Conservation (phyloP, 2,329 filamentous ascomycete species). For the Colletotrichum sp. region DNA sequence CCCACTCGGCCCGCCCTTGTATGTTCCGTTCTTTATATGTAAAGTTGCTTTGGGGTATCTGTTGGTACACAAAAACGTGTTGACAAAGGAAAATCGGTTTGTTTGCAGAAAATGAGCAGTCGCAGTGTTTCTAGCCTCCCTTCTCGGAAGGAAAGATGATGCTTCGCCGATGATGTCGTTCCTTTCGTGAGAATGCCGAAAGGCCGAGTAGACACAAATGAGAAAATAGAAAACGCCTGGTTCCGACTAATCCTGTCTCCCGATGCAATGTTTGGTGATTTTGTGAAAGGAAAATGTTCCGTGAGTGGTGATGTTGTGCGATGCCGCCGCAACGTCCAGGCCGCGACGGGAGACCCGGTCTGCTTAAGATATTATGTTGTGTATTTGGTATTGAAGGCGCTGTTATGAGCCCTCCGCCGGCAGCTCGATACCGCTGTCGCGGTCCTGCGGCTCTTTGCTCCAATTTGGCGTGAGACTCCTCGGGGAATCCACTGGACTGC, state of each 20-base stretch:
- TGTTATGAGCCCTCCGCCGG: constrained; percentile 41
- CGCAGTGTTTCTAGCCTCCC: not conserved
- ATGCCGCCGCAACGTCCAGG: constrained; percentile 19
- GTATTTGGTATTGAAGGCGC: not conserved
- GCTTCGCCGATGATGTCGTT: constrained; percentile 11
- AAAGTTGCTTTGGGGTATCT: constrained; percentile 23
- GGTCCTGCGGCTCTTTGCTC: constrained; percentile 36
- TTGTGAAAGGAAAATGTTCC: not conserved
- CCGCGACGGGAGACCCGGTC: constrained; percentile 16
- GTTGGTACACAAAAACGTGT: constrained; percentile 22
- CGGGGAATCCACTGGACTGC: constrained; percentile 1
- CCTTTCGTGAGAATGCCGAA: not conserved
- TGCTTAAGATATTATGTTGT: constrained; percentile 1
- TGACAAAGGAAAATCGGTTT: constrained; percentile 16
- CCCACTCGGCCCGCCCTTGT: constrained; percentile 3
- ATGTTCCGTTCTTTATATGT: constrained; percentile 20
- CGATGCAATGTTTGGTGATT: not conserved
- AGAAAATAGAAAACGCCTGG: constrained; percentile 16
- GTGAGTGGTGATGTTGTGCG: constrained; percentile 24
- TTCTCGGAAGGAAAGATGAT: not conserved
- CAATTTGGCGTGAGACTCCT: constrained; percentile 15
- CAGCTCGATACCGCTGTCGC: constrained; percentile 59
- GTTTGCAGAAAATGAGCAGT: not conserved
- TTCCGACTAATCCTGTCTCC: constrained; percentile 18
- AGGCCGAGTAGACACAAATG: not conserved